A percentile compares a stretch with the other conserved stretches of the same genome.
phyloP scores from a whole-genome alignment of 805 yeast genomes.

The Monosporozyma unispora region DNA sequence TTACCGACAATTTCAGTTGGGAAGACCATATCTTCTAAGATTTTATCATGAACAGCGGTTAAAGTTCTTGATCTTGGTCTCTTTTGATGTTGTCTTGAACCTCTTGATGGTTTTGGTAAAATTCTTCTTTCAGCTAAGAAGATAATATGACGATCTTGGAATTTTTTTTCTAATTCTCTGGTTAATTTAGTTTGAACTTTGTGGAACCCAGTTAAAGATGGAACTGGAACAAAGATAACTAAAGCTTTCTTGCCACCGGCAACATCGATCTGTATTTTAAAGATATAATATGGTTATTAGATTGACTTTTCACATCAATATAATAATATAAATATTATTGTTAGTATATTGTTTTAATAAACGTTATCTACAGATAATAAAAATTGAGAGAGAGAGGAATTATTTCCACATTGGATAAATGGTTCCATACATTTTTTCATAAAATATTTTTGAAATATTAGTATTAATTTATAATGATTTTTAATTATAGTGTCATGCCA shows the following conservation, averaged over 20 bases:
- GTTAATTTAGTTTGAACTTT: constrained; percentile 94
- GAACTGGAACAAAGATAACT: constrained; percentile 96
- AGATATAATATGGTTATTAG: no score
- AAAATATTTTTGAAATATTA: background rate
- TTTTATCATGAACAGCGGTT: constrained; percentile 96
- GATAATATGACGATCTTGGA: constrained; percentile 99
- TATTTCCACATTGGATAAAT: background rate
- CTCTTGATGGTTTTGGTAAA: constrained; percentile 97
- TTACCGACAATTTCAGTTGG: constrained; percentile 99
- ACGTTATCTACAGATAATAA: no score
- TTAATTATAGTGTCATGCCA: no score
- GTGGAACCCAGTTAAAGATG: constrained; percentile 87
- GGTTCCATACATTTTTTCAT: background rate
- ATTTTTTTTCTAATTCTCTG: constrained; percentile 99
- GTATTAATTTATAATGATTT: background rate
- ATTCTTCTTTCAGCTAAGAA: constrained; percentile 99
- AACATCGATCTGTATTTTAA: constrained; percentile 59
- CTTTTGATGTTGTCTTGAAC: constrained; percentile 89
- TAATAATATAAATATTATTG: constrained; percentile 9
- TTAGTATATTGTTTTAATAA: constrained; percentile 6
- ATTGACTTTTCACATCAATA: no score
- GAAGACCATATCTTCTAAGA: constrained; percentile 98
- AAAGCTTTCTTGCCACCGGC: constrained; percentile 98
- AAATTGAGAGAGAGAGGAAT: background rate
- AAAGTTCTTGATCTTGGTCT: constrained; percentile 99